phyloP scores from a whole-genome alignment of 148 eudicot genomes.

The Diospyros lotus region DNA sequence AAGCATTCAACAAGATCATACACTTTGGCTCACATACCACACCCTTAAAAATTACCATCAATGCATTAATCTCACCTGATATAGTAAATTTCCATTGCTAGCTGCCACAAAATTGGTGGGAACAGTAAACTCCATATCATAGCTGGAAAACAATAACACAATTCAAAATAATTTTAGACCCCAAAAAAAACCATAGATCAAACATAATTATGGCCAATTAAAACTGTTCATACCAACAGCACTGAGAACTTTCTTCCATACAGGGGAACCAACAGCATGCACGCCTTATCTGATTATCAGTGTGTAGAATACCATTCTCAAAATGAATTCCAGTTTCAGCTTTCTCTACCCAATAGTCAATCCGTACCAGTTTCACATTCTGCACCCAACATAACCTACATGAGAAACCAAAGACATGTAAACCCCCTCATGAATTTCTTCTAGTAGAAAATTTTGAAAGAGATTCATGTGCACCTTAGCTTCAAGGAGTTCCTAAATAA shows the following conservation, averaged over 20 bases:
- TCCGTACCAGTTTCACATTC: constrained; percentile 78
- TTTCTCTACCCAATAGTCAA: constrained; percentile 98
- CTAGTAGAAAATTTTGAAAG: not conserved
- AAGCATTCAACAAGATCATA: too few relatives aligned
- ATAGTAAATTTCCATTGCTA: constrained; percentile 82
- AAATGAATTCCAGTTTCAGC: constrained; percentile 95
- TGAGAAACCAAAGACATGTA: constrained; percentile 51
- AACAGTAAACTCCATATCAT: constrained; percentile 93
- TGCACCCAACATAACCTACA: constrained; percentile 89
- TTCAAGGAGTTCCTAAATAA: not conserved
- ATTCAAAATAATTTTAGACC: constrained; percentile 7
- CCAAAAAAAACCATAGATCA: constrained; percentile 3
- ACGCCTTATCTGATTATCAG: constrained; percentile 91
- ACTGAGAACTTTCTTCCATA: constrained; percentile 80
- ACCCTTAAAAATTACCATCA: not conserved
- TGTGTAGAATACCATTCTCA: constrained; percentile 63
- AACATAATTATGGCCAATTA: constrained; percentile 3
- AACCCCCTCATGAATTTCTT: constrained; percentile 32
- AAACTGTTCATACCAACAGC: constrained; percentile 69
- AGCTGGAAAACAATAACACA: constrained; percentile 42
- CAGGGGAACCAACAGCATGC: constrained; percentile 99
- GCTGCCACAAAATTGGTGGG: constrained; percentile 82
- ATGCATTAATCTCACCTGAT: constrained; percentile 57
- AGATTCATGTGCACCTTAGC: not conserved
- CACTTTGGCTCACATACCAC: too few relatives aligned